Base-by-base conservation (phyloP, 257 asterid genomes). In the Primulina huaijiensis region DNA sequence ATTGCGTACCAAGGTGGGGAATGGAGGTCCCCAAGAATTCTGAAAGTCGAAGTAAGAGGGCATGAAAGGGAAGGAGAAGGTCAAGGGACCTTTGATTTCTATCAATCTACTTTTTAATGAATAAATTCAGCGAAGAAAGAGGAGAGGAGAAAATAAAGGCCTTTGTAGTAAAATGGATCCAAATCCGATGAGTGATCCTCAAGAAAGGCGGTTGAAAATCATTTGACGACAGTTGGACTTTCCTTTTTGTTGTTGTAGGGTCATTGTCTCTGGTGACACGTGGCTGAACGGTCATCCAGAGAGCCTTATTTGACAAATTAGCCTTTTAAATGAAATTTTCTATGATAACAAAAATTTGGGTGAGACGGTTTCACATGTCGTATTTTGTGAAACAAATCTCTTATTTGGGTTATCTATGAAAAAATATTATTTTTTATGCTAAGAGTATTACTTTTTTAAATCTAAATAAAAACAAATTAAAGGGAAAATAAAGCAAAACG, bases 141-240 rank as follows among this genome's bases (percentile, higher is more conserved):
- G 82, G 82, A 75, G 61, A 29, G 82, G 82, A 77, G 56, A 33
- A 64, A 52, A 66, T 65, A 23, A 46, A 73, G 78, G 78, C 14
- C 16, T 23, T 52, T 72, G 60, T 46, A 74, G 31, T 33, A 38
- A 61, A 17, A 60, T 34, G 19, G 16, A 27, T 40, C 74, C 50
- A 57, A 64, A 43, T 46, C 57, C 29, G 25, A 70, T 56, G 31
- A 16, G 21, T 38, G 61, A 33, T 23, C 2, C 5, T 58, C 40
- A 5, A 67, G 35, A 33, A 46, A 57, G 72, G 67, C 77, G 5
- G 81, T 70, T 72, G 75, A 73, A 31, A 63, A 3, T 31, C 5
- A 31, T 60, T 59, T 37, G 64, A 76, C 65, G 76, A 65, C 27
- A 7, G 71, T 35, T 72, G 69, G 70, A n/a, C 72, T 68, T 64